Evolutionary conservation across 257 asterid species (phyloP).

Genomic region (Datura wrightii): DNA sequence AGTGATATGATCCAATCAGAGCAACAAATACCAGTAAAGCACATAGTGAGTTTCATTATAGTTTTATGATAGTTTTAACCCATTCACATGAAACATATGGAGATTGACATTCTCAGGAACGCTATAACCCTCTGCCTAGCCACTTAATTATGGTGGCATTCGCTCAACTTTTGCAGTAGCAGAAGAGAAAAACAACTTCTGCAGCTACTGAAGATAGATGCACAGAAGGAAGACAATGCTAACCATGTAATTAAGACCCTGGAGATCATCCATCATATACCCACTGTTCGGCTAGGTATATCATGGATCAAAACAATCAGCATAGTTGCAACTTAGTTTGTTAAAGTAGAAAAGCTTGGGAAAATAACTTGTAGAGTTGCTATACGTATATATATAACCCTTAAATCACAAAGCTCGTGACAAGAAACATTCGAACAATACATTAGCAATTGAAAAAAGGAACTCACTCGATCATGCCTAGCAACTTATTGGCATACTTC

Average conservation of each 20-base stretch:
- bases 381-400: background rate
- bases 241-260: background rate
- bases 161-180: constrained; percentile 17
- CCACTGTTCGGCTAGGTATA: constrained; percentile 18
- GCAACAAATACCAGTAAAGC: constrained; percentile 6
- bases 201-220: background rate
- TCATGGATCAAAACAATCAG: constrained; percentile 15
- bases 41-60: background rate
- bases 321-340: background rate
- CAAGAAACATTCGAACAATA: background rate
- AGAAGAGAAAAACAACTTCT: background rate
- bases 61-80: background rate
- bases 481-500: constrained; percentile 55
- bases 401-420: background rate
- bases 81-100: background rate
- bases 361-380: constrained; percentile 1
- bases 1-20: constrained; percentile 9
- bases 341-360: background rate
- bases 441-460: background rate
- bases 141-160: background rate
- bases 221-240: background rate
- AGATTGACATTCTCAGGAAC: background rate
- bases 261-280: constrained; percentile 17
- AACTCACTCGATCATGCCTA: constrained; percentile 75
- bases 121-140: background rate